A percentile compares a stretch with the other conserved stretches of the same genome.
phyloP scores from a whole-genome alignment of 768 basidiomycete genomes.

The Stropharia rugosoannulata region DNA sequence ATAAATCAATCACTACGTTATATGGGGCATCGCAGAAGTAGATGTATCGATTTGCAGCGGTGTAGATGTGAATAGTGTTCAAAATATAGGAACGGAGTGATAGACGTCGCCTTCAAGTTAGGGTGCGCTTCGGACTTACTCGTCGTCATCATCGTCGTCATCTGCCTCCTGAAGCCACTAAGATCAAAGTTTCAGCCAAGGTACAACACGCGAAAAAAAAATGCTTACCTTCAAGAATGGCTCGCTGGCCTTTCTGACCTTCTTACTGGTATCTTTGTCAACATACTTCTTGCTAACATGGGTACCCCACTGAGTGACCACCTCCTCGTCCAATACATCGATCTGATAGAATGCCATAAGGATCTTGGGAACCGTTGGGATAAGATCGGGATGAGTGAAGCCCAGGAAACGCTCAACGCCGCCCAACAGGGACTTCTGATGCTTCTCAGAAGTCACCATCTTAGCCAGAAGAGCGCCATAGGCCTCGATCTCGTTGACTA shows the following conservation, averaged over 20 bases:
- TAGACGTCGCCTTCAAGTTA: neutral
- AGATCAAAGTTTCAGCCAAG: neutral
- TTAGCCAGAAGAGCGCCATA: constrained; percentile 76
- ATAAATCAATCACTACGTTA: neutral
- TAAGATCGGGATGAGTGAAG: constrained; percentile 66
- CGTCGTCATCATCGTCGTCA: constrained; percentile 60
- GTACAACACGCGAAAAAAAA: constrained; percentile 6
- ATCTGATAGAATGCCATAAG: constrained; percentile 93
- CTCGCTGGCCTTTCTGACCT: constrained; percentile 91
- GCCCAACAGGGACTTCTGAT: constrained; percentile 92
- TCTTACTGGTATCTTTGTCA: constrained; percentile 93
- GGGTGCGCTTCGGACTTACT: neutral
- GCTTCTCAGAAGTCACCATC: constrained; percentile 90
- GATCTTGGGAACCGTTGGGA: constrained; percentile 80
- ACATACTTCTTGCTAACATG: constrained; percentile 97
- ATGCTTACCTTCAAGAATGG: constrained; percentile 84
- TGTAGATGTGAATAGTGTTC: neutral
- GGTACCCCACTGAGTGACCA: constrained; percentile 90
- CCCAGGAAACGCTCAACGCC: constrained; percentile 89
- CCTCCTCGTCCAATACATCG: constrained; percentile 90
- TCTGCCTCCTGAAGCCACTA: constrained; percentile 92
- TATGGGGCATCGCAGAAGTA: too few relatives aligned
- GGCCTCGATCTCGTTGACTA: constrained; percentile 59
- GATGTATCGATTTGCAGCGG: too few relatives aligned
- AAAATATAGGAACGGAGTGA: neutral